Conservation (phyloP, 371 early-diverging fungal species). For the Mortierella sp. region DNA sequence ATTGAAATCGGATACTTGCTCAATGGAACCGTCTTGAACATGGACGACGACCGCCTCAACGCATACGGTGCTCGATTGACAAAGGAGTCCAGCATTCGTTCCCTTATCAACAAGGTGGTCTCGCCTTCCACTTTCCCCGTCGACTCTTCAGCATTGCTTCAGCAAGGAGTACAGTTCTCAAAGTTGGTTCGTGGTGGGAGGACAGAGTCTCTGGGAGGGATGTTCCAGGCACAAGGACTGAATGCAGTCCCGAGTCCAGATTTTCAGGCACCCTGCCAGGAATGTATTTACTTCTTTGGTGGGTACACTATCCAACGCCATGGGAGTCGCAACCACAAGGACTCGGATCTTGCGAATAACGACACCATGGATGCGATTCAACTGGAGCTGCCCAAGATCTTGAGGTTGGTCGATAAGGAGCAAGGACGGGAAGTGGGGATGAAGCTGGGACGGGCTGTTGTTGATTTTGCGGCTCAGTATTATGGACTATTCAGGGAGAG, state of each 20-base stretch:
- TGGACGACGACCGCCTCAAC: constrained; percentile 23
- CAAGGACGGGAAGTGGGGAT: constrained; percentile 34
- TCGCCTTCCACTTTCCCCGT: background rate
- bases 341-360: background rate
- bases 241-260: constrained; percentile 34
- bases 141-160: background rate
- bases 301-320: constrained; percentile 41
- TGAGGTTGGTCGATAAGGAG: constrained; percentile 29
- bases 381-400: constrained; percentile 39
- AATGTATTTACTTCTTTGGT: constrained; percentile 36
- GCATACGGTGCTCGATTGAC: background rate
- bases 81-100: constrained; percentile 28
- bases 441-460: constrained; percentile 35
- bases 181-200: constrained; percentile 24
- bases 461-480: constrained; percentile 26
- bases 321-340: constrained; percentile 18
- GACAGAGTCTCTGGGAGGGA: constrained; percentile 43
- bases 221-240: constrained; percentile 36
- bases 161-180: constrained; percentile 16
- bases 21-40: constrained; percentile 9
- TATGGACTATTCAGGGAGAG: constrained; percentile 26
- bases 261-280: constrained; percentile 20
- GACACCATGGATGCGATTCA: constrained; percentile 42
- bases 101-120: constrained; percentile 14
- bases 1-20: constrained; percentile 52